These are phyloP conservation scores for Thymus mandschuricus DNA, from an alignment of 257 asterid species.

Conservation along the genomic window DNA sequence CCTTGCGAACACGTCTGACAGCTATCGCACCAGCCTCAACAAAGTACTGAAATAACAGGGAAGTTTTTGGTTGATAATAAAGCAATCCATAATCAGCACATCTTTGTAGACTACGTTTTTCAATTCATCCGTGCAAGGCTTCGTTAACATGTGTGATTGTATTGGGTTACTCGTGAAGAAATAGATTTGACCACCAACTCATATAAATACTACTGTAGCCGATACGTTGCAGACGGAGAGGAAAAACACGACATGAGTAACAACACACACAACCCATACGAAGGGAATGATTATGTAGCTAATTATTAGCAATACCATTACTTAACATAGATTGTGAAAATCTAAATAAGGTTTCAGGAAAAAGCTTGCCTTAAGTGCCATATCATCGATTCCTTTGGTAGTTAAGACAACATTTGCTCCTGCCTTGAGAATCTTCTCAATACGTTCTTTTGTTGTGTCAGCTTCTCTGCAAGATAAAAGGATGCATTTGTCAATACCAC, in stretches of 20 bases:
- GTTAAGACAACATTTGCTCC: constrained; percentile 97
- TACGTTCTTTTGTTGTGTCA: constrained; percentile 95
- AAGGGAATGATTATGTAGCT: constrained; percentile 1
- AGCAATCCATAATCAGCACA: neutral
- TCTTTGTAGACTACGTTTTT: neutral
- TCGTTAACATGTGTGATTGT: constrained; percentile 5
- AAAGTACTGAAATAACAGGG: constrained; percentile 64
- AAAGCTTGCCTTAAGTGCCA: constrained; percentile 88
- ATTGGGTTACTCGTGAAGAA: constrained; percentile 5
- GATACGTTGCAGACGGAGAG: neutral
- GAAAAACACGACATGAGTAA: neutral
- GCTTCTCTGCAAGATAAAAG: constrained; percentile 70
- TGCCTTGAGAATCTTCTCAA: constrained; percentile 88
- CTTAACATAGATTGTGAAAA: neutral
- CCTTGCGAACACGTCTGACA: constrained; percentile 91
- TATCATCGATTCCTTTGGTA: constrained; percentile 97
- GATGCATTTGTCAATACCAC: neutral
- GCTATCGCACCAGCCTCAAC: constrained; percentile 98
- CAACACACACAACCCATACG: neutral
- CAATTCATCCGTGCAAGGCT: neutral
- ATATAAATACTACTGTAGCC: constrained; percentile 11
- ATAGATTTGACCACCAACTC: constrained; percentile 15
- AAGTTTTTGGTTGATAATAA: neutral
- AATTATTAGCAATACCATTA: constrained; percentile 4
- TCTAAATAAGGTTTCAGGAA: constrained; percentile 8